Conservation (phyloP, 2,329 filamentous ascomycete species). For the Biscogniauxia marginata region DNA sequence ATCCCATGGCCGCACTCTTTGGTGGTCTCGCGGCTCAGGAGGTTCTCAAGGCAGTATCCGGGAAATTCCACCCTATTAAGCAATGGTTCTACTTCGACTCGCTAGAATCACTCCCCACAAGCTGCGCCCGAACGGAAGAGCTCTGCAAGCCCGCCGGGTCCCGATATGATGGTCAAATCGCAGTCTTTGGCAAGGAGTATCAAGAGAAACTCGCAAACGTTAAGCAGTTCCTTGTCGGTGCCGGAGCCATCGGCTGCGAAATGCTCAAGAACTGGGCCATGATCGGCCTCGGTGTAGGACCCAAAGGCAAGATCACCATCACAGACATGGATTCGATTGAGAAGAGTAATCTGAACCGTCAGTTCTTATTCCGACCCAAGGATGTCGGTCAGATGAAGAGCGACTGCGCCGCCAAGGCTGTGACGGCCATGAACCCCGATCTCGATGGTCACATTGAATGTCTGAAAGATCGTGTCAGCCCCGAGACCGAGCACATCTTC, state of each 20-base stretch:
- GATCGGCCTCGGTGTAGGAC: conserved; percentile 90
- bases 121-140: conserved; percentile 74
- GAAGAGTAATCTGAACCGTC: conserved; percentile 96
- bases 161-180: conserved; percentile 95
- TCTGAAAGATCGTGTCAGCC: conserved; percentile 84
- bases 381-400: conserved; percentile 98
- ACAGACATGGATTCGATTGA: conserved; percentile 99
- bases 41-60: conserved; percentile 92
- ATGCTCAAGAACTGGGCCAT: conserved; percentile 99
- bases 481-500: conserved; percentile 91
- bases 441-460: conserved; percentile 81
- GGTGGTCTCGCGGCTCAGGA: conserved; percentile 93
- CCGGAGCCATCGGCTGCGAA: conserved; percentile 96
- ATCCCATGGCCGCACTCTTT: conserved; percentile 91
- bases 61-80: conserved; percentile 93
- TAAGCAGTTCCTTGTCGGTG: conserved; percentile 91
- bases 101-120: conserved; percentile 86
- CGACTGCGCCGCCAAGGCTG: conserved; percentile 86
- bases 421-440: conserved; percentile 93
- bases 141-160: conserved; percentile 81
- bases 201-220: conserved; percentile 91
- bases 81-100: conserved; percentile 99
- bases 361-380: conserved; percentile 90
- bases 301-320: conserved; percentile 83
- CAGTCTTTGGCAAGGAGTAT: conserved; percentile 89